A percentile compares a stretch with the other conserved stretches of the same genome.
These are phyloP conservation scores for Aquilaria agallochum DNA, from an alignment of 441 rosid genomes.

Conservation along the genomic window DNA sequence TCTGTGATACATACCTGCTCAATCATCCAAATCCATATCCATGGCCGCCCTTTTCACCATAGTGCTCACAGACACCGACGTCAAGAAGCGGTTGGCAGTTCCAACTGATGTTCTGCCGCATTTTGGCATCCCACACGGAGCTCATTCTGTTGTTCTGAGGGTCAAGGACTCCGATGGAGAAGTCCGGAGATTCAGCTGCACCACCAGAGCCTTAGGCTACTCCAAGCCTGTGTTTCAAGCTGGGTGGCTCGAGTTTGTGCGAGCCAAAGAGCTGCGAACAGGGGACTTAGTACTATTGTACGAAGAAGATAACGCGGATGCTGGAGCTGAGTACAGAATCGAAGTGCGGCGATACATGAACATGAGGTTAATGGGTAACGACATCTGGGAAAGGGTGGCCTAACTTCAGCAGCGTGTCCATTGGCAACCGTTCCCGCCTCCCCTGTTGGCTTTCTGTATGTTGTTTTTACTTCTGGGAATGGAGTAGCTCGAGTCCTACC, in stretches of 20 bases:
- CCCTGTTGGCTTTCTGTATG: no score
- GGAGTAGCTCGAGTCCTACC: no score
- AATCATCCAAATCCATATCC: no score
- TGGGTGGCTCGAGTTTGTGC: background rate
- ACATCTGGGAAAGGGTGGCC: no score
- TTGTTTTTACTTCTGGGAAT: no score
- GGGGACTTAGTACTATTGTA: background rate
- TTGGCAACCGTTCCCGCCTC: no score
- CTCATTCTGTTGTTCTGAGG: background rate
- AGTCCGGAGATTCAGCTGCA: background rate
- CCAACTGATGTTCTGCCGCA: background rate
- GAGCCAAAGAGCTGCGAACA: background rate
- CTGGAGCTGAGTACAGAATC: conserved; percentile 1
- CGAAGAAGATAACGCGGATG: background rate
- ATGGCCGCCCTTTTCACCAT: no score
- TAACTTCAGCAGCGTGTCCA: no score
- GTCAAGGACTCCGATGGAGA: background rate
- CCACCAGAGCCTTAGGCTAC: background rate
- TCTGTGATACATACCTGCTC: no score
- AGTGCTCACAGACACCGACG: no score
- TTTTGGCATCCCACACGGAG: background rate
- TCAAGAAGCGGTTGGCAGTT: no score
- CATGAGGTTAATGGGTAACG: no score
- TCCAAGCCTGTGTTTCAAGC: background rate
- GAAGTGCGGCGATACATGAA: background rate